Evolutionary conservation across 352 stramenopile species (phyloP).

Genomic region (Phytophthora multivora): DNA sequence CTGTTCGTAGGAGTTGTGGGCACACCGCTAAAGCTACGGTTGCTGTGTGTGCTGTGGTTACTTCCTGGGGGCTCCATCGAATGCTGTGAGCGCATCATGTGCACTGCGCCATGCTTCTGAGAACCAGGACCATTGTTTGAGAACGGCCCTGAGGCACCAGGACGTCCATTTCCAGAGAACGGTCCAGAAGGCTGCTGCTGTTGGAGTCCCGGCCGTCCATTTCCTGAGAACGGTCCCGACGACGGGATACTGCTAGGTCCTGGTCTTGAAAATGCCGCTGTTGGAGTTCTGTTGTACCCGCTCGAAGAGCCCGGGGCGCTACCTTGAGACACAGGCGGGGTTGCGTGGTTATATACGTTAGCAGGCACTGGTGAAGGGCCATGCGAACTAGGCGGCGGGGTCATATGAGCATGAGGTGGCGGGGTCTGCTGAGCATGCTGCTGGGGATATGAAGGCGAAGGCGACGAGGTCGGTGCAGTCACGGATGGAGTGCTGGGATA

Average conservation of each 20-base stretch:
- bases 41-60: conserved; percentile 40
- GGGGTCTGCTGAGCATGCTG: conserved; percentile 31
- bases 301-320: conserved; percentile 29
- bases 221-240: conserved; percentile 31
- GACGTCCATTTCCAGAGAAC: conserved; percentile 33
- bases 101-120: conserved; percentile 12
- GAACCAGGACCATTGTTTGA: conserved; percentile 24
- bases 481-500: conserved; percentile 35
- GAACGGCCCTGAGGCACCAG: conserved; percentile 15
- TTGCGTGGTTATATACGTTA: conserved; percentile 30
- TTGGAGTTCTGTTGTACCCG: conserved; percentile 26
- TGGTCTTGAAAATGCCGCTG: conserved; percentile 14
- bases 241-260: conserved; percentile 10
- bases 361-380: conserved; percentile 17
- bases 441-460: conserved; percentile 21
- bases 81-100: conserved; percentile 29
- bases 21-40: conserved; percentile 24
- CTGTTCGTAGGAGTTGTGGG: conserved; percentile 9
- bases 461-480: conserved; percentile 11
- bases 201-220: conserved; percentile 17
- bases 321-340: conserved; percentile 34
- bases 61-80: conserved; percentile 40
- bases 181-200: conserved; percentile 35
- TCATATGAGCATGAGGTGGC: conserved; percentile 24
- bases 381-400: conserved; percentile 22